phyloP scores from a whole-genome alignment of 495 filamentous ascomycete genomes.

The Darksidea phi region DNA sequence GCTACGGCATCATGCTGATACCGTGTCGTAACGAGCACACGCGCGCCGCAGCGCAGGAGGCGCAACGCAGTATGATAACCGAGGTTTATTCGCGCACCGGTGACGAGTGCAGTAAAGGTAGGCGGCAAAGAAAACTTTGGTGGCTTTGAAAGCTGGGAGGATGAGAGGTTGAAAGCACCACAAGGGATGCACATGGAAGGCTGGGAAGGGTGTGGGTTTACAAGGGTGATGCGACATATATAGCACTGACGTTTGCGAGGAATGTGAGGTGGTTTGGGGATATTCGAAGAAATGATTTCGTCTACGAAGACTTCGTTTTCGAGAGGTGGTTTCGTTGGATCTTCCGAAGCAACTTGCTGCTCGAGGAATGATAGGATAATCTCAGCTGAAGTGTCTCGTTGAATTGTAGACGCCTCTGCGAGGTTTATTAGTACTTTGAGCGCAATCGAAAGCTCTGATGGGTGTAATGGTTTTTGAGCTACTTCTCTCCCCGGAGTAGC shows the following conservation, averaged over 20 bases:
- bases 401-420: background rate
- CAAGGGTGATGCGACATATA: background rate
- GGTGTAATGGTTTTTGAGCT: background rate
- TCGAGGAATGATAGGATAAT: background rate
- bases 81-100: background rate
- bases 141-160: background rate
- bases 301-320: background rate
- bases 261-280: background rate
- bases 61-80: constrained; percentile 3
- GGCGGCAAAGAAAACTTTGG: background rate
- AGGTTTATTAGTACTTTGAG: background rate
- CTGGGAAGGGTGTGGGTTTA: background rate
- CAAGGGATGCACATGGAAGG: constrained; percentile 1
- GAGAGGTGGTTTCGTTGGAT: background rate
- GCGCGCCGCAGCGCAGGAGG: background rate
- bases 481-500: background rate
- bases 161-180: background rate
- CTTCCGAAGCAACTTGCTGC: background rate
- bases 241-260: background rate
- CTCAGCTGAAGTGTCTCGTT: background rate
- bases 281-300: background rate
- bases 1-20: background rate
- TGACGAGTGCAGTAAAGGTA: background rate
- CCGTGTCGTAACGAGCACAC: background rate
- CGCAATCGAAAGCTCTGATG: background rate